Conservation (phyloP, 2,329 filamentous ascomycete genomes). For the Cyphellophora europaea region DNA sequence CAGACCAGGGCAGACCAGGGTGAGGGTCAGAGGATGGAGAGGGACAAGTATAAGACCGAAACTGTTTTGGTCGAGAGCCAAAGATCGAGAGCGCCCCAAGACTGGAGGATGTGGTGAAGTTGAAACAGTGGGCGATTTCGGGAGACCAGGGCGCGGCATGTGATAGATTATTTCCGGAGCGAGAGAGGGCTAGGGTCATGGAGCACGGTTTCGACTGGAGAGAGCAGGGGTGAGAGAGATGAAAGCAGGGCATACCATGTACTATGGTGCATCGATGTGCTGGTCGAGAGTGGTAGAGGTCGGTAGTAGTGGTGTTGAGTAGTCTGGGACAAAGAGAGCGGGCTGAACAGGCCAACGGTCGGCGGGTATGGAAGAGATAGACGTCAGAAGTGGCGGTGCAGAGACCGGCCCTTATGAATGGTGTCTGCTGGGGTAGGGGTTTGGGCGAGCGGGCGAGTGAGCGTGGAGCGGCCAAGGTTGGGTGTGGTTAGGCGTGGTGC, state of each 20-base stretch:
- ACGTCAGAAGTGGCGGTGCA: slow-evolving; percentile 20
- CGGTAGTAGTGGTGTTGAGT: not conserved
- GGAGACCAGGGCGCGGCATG: slow-evolving; percentile 1
- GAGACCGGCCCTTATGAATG: slow-evolving; percentile 1
- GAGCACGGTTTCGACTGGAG: slow-evolving; percentile 1
- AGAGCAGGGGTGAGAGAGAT: slow-evolving; percentile 4
- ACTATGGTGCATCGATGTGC: slow-evolving; percentile 11
- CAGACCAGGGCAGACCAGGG: too few species aligned
- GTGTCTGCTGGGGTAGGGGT: slow-evolving; percentile 4
- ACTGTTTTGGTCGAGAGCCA: slow-evolving; percentile 1
- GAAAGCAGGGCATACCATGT: slow-evolving; percentile 14
- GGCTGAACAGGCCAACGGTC: too few species aligned
- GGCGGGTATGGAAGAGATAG: slow-evolving; percentile 1
- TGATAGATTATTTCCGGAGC: slow-evolving; percentile 1
- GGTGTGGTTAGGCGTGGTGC: too few species aligned
- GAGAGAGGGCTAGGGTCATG: slow-evolving; percentile 1
- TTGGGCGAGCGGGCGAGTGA: too few species aligned
- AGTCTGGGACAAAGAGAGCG: not conserved
- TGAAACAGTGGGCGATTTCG: not conserved
- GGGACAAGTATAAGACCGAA: not conserved
- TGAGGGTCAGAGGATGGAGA: not conserved
- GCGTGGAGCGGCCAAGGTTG: slow-evolving; percentile 3
- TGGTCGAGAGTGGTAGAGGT: not conserved
- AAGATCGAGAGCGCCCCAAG: not conserved
- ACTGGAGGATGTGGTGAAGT: not conserved